Percentiles rank a stretch among this genome's conserved stretches.
Conservation (phyloP, 2,329 filamentous ascomycete genomes). For the Dactylonectria estremocensis region DNA sequence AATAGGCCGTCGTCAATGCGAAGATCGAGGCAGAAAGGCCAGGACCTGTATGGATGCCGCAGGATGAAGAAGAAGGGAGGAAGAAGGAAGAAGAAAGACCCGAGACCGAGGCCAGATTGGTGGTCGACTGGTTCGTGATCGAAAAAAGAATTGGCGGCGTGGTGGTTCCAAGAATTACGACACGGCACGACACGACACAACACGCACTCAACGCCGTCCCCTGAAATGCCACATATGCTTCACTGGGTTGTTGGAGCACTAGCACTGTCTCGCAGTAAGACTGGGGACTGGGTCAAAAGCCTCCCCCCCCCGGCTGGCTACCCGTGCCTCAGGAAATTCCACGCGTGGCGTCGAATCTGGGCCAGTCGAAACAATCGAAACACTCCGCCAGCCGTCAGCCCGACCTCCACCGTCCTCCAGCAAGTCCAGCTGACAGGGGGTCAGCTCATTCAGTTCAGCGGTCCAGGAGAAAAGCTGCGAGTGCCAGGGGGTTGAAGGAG, state of each 20-base stretch:
- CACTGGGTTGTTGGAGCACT: conserved; percentile 25
- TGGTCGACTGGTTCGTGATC: background rate
- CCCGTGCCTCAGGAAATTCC: conserved; percentile 35
- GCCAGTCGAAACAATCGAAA: conserved; percentile 42
- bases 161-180: conserved; percentile 43
- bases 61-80: conserved; percentile 40
- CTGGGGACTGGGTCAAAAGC: background rate
- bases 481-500: conserved; percentile 10
- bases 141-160: conserved; percentile 41
- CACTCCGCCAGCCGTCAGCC: conserved; percentile 38
- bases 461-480: conserved; percentile 33
- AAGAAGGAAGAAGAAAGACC: conserved; percentile 38
- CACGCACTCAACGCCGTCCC: conserved; percentile 37
- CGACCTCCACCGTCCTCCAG: conserved; percentile 25
- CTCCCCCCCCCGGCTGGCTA: conserved; percentile 10
- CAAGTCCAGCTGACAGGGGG: conserved; percentile 34
- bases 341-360: conserved; percentile 38
- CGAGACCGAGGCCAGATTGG: conserved; percentile 38
- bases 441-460: conserved; percentile 29
- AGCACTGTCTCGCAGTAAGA: conserved; percentile 12
- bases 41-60: conserved; percentile 36
- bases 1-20: conserved; percentile 46
- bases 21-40: conserved; percentile 40
- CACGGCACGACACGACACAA: conserved; percentile 19
- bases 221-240: conserved; percentile 54